Evolutionary conservation across 176 grass and related monocot genomes (phyloP).

Genomic region (Triticum timopheevii): DNA sequence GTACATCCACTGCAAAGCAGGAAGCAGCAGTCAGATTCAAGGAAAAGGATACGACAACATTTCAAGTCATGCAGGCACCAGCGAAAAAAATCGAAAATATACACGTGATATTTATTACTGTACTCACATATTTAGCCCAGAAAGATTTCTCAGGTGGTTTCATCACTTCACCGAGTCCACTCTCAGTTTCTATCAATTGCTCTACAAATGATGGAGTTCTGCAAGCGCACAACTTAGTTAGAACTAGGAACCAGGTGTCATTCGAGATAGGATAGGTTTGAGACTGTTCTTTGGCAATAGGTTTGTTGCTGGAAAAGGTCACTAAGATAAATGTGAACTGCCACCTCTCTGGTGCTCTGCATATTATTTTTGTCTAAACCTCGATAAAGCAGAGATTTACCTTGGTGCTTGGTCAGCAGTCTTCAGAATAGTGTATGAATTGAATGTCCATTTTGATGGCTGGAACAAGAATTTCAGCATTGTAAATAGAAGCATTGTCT

Average conservation of each 20-base stretch:
- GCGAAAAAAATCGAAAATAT: neutral
- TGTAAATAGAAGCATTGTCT: conserved; percentile 10
- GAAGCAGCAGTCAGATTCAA: conserved; percentile 15
- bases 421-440: conserved; percentile 84
- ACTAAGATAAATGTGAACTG: neutral
- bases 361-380: neutral
- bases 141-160: conserved; percentile 93
- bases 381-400: conserved; percentile 41
- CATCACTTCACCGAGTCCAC: conserved; percentile 70
- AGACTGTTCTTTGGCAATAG: neutral
- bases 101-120: conserved; percentile 2
- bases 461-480: conserved; percentile 52
- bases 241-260: neutral
- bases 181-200: conserved; percentile 61
- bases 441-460: conserved; percentile 94
- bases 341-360: neutral
- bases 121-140: conserved; percentile 99
- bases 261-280: neutral
- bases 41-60: neutral
- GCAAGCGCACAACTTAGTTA: conserved; percentile 29
- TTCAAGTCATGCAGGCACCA: neutral
- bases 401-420: conserved; percentile 88
- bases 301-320: neutral
- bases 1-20: conserved; percentile 95
- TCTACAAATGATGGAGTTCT: conserved; percentile 96